A percentile compares a stretch with the other conserved stretches of the same genome.
phyloP scores from a whole-genome alignment of 495 filamentous ascomycete species.

The Penicillium dipodomyicola region DNA sequence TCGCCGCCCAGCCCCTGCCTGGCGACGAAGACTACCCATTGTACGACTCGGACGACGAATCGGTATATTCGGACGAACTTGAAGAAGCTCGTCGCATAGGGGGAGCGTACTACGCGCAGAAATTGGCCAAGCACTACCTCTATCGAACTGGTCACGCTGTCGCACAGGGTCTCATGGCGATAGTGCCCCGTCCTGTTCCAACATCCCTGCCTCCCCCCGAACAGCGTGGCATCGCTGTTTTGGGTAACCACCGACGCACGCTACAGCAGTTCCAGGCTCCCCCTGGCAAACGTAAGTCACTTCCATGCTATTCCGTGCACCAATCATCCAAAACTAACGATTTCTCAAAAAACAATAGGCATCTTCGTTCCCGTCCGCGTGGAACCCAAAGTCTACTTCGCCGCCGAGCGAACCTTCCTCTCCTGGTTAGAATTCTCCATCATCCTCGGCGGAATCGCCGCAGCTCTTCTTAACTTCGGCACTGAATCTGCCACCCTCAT shows the following conservation, averaged over 20 bases:
- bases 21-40: constrained; percentile 72
- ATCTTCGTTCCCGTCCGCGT: constrained; percentile 95
- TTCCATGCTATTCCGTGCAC: constrained; percentile 2
- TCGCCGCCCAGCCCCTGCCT: constrained; percentile 57
- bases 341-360: constrained; percentile 40
- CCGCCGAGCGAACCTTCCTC: constrained; percentile 92
- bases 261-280: constrained; percentile 76
- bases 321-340: constrained; percentile 2
- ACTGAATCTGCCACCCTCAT: constrained; percentile 54
- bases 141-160: constrained; percentile 40
- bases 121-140: constrained; percentile 51
- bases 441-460: constrained; percentile 87
- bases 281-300: constrained; percentile 69
- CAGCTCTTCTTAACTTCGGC: constrained; percentile 88
- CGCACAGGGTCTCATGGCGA: constrained; percentile 43
- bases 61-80: constrained; percentile 61
- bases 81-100: constrained; percentile 72
- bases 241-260: constrained; percentile 52
- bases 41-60: constrained; percentile 90
- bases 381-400: constrained; percentile 97
- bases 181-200: constrained; percentile 59
- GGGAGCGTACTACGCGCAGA: constrained; percentile 62
- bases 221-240: constrained; percentile 45
- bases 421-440: constrained; percentile 98
- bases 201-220: constrained; percentile 56